Evolutionary conservation across 2,329 filamentous ascomycete species (phyloP).

Genomic region (Monosporascus cannonballus): DNA sequence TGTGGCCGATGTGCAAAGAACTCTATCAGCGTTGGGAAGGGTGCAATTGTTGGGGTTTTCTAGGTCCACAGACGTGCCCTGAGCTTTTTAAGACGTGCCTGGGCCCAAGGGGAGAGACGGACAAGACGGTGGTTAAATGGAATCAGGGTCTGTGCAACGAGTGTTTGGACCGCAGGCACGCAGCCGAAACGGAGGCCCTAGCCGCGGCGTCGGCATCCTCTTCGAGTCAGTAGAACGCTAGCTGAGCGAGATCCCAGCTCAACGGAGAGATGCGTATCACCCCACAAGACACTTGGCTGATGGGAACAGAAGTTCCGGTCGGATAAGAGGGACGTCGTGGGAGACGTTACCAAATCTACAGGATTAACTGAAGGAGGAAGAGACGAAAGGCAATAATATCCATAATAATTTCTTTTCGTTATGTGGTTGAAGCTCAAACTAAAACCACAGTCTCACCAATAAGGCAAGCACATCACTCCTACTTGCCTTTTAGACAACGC

Average conservation of each 20-base stretch:
- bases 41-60: constrained; percentile 27
- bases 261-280: background rate
- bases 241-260: constrained; percentile 3
- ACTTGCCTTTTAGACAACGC: too few relatives aligned
- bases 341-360: too few relatives aligned
- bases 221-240: constrained; percentile 5
- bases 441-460: too few relatives aligned
- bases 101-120: constrained; percentile 25
- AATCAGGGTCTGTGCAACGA: constrained; percentile 28
- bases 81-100: constrained; percentile 26
- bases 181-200: constrained; percentile 13
- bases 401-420: too few relatives aligned
- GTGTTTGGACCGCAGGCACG: constrained; percentile 24
- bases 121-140: constrained; percentile 26
- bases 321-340: too few relatives aligned
- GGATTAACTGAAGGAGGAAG: too few relatives aligned
- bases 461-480: too few relatives aligned
- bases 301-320: too few relatives aligned
- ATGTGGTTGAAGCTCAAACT: too few relatives aligned
- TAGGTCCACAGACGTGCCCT: constrained; percentile 22
- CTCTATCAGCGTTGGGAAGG: constrained; percentile 27
- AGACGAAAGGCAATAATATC: too few relatives aligned
- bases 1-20: constrained; percentile 25
- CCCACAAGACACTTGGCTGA: background rate
- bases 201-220: constrained; percentile 13